Evolutionary conservation across 805 yeast species (phyloP), one percentile per base, ranked within the genome.

Genomic region (Metschnikowia orientalis): DNA sequence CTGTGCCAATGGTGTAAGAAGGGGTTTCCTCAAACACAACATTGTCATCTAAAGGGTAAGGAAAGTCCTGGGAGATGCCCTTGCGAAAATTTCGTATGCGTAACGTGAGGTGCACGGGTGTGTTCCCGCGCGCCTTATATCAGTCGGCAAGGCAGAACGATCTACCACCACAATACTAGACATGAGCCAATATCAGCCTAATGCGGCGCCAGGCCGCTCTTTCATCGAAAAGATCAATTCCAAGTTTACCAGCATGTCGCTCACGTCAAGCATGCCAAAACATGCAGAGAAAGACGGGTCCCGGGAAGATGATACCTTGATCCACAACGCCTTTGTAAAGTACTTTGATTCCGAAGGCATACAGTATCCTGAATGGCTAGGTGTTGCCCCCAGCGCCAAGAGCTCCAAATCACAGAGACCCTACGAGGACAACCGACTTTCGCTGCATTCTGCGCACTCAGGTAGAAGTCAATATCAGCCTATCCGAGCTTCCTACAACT

Each of bases 311-410:
- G 67, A 60, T 19, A 66, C 72, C 1, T 51, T 66, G 34, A 57
- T 66, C 41, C 71, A 66, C 51, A 57, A 61, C 39, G 70, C 72
- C 3, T 65, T 66, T 39, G 64, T 63, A 23, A 57, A 56, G 32
- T 61, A 59, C 43, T 66, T 50, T 34, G 67, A 64, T 32, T 17
- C 44, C 5, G 48, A 47, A 12, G 42, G 48, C 21, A 49, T 53
- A 30, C 55, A 60, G n/a, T 66, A 58, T 34, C 72, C 72, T 15
- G 70, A 63, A 18, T 66, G 72, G 72, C 51, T 66, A 20, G 72
- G 70, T 4, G 61, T 49, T 9, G 50, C 42, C 19, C 18, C 25
- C 14, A 28, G 25, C 3, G 8, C 40, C 30, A 8, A 23, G 14
- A 14, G 15, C 23, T 8, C 16, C 27, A 20, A 22, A 8, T 12